Conservation (phyloP, 2,329 filamentous ascomycete species). For the Exophiala spinifera region DNA sequence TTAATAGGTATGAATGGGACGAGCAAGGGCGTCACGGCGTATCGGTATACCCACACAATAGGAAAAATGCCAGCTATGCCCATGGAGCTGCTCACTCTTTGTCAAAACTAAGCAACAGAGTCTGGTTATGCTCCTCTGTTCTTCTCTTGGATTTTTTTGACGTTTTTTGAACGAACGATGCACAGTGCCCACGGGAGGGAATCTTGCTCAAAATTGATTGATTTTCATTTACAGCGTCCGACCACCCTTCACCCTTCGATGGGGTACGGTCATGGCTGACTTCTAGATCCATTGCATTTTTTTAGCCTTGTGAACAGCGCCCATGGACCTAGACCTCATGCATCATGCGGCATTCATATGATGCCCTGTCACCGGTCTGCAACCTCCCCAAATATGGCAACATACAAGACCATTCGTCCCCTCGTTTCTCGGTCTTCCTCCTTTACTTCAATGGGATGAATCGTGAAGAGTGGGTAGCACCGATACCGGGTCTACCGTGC, state of each 20-base stretch:
- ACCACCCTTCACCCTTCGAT: background rate
- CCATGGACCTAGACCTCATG: background rate
- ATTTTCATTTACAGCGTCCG: background rate
- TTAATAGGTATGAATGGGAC: too few species aligned
- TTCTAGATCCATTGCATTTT: conserved; percentile 1
- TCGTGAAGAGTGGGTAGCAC: conserved; percentile 99
- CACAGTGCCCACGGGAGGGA: too few species aligned
- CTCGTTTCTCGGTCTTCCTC: background rate
- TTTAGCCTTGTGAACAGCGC: background rate
- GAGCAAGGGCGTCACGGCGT: background rate
- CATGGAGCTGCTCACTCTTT: too few species aligned
- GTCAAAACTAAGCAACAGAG: too few species aligned
- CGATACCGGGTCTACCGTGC: conserved; percentile 99
- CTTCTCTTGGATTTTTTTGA: too few species aligned
- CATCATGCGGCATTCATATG: background rate
- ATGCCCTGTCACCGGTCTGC: background rate
- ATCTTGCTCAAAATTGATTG: background rate
- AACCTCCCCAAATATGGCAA: background rate
- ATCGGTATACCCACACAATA: background rate
- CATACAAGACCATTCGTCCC: background rate
- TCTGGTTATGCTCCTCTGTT: too few species aligned
- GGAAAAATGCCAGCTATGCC: too few species aligned
- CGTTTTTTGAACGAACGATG: too few species aligned
- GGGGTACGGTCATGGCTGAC: background rate
- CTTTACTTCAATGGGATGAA: conserved; percentile 99